Evolutionary conservation across 2,329 filamentous ascomycete genomes (phyloP), one percentile per base, ranked within the genome.

Genomic region (Botryotinia narcissicola): DNA sequence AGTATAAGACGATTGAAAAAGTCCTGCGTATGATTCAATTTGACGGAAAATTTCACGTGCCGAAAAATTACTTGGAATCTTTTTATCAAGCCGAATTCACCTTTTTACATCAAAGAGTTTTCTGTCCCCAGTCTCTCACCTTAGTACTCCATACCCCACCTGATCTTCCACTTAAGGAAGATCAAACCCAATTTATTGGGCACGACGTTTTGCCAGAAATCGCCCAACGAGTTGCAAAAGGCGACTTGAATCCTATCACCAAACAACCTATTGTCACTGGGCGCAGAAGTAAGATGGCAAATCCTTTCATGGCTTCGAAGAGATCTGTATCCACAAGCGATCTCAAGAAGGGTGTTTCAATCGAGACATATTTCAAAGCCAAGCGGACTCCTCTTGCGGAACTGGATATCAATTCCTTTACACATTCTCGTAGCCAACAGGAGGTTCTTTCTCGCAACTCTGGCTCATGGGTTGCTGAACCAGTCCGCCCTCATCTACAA

Each of bases 51-150:
- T 91, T 90, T 78, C 88, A 88, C 71, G 88, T 99, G 16, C 95
- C 96, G 0, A 85, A 90, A 57, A 91, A 92, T 75, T 99, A 98
- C 80, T 84, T 96, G 42, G 89, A 92, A 12, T 86, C 89, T 32
- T 99, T 98, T 81, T 88, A 89, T 75, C 91, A 95, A 80, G 96
- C 96, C 0, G 96, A 99, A 82, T 85, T 93, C 77, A 98, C 96
- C 0, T 99, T 99, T 80, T 84, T 98, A 29, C 93, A 98, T 80
- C 96, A 98, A 83, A 93, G 96, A 83, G 95, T 98, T 4, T 99
- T 93, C 81, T 98, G 95, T 81, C 94, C 95, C 0, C 84, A 86
- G 54, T 86, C 87, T 60, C 86, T 91, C 73, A 84, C 89, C 75
- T 83, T 98, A 62, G 92, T 97, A 59, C 90, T 94, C 74, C 86